A percentile compares a stretch with the other conserved stretches of the same genome.
Evolutionary conservation across 441 rosid genomes (phyloP).

Genomic region (Euphorbia celastroides): DNA sequence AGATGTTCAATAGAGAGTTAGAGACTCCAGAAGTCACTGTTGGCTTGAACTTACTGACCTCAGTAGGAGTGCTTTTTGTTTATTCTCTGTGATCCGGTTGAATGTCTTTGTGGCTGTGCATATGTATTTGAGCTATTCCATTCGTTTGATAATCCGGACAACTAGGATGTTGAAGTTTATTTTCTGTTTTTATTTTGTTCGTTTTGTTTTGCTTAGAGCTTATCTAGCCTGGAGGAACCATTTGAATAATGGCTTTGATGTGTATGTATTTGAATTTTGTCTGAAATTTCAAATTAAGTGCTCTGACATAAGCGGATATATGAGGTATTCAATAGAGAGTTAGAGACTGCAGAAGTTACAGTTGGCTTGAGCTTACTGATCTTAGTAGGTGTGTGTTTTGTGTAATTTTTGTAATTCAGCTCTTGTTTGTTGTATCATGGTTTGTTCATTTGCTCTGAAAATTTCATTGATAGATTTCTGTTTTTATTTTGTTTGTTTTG

Average conservation of each 20-base stretch:
- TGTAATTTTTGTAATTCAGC: neutral
- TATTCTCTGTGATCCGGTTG: neutral
- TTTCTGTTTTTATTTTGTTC: neutral
- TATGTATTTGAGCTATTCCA: neutral
- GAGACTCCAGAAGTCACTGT: neutral
- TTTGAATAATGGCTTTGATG: neutral
- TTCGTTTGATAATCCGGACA: neutral
- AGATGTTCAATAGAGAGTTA: neutral
- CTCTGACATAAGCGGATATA: neutral
- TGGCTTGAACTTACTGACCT: neutral
- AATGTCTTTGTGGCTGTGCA: neutral
- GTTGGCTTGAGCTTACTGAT: neutral
- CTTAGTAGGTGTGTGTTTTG: neutral
- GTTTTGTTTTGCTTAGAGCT: neutral
- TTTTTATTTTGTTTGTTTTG: neutral
- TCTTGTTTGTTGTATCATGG: neutral
- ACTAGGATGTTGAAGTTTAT: neutral
- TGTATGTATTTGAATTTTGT: neutral
- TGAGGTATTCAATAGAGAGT: neutral
- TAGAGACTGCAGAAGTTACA: too few relatives aligned
- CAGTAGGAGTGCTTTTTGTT: neutral
- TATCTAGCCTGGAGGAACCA: neutral
- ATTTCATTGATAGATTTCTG: neutral
- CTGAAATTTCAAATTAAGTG: neutral
- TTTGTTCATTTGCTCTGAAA: neutral